Base-by-base conservation (phyloP, 2,329 filamentous ascomycete genomes). In the Phoma sp. region DNA sequence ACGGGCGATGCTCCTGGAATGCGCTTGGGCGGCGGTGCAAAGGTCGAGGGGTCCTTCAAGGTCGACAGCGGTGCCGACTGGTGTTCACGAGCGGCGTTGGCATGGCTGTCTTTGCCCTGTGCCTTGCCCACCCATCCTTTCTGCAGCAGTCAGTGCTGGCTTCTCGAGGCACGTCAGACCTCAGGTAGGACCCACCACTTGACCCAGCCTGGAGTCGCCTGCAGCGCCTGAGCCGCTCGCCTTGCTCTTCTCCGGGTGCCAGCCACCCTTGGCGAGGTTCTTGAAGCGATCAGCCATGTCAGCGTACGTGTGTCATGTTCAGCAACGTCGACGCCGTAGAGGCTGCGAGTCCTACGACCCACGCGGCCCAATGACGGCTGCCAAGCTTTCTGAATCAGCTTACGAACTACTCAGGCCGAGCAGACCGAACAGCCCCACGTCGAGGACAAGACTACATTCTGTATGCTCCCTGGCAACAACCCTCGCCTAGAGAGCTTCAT, bases 1-100 rank as follows among this genome's bases (percentile, higher is more conserved):
- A 48, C 48, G 22, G 54, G 48, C 17, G 54, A 44, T 15, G 43
- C 38, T 31, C 54, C 54, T 12, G 54, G 54, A 13, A 79, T 74
- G 58, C 69, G 89, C 66, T 85, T 93, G 0, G 92, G 92, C 24
- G 92, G 92, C 22, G 92, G 91, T 2, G 85, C 91, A 71, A 96
- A 96, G 15, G 86, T 84, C 1, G 85, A 74, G 1, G 91, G 92
- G 70, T 96, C 92, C 71, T 86, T 87, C 27, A 96, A 82, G 3
- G 85, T 81, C 8, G 86, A 81, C 38, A 96, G 77, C 1, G 92
- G 92, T 15, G 82, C 80, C 6, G 84, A 82, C 47, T 82, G 77
- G 60, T 86, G 85, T 22, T 82, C 78, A 25, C 63, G 61, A 25
- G 72, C 67, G 31, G 63, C 65, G 43, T 66, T 65, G 29, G 73